Percentiles rank a stretch among this genome's conserved stretches.
phyloP scores from a whole-genome alignment of 768 basidiomycete genomes.

The Suillus spraguei region DNA sequence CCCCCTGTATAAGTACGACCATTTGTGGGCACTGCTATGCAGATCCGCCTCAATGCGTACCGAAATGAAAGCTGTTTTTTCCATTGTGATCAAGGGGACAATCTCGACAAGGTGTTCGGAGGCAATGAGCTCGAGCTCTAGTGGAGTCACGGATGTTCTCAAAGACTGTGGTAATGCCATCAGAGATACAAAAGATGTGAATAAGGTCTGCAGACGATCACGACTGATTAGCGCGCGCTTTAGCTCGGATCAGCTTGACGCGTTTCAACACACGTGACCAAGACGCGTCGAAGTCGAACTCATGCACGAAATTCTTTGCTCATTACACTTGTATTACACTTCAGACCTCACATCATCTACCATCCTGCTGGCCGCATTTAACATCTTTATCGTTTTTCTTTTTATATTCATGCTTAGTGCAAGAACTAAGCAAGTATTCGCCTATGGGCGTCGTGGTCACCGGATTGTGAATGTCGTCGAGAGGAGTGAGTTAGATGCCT shows the following conservation, averaged over 20 bases:
- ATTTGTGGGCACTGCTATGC: not conserved
- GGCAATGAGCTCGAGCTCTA: conserved; percentile 87
- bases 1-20: conserved; percentile 54
- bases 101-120: conserved; percentile 85
- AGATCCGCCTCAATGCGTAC: conserved; percentile 30
- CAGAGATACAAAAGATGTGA: not conserved
- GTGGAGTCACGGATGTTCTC: conserved; percentile 72
- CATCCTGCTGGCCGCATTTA: not conserved
- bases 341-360: not conserved
- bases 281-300: conserved; percentile 10
- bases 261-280: conserved; percentile 7
- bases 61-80: conserved; percentile 88
- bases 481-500: conserved; percentile 22
- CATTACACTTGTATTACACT: not conserved
- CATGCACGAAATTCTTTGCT: not conserved
- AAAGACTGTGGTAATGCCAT: conserved; percentile 84
- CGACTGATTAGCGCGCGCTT: not conserved
- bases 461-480: conserved; percentile 55
- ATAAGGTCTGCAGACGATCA: not conserved
- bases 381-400: not conserved
- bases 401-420: conserved; percentile 51
- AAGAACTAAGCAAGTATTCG: conserved; percentile 64
- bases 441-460: conserved; percentile 64
- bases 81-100: conserved; percentile 88
- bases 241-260: not conserved